phyloP scores from a whole-genome alignment of 2,329 filamentous ascomycete genomes.

The Alternaria ethzedia region DNA sequence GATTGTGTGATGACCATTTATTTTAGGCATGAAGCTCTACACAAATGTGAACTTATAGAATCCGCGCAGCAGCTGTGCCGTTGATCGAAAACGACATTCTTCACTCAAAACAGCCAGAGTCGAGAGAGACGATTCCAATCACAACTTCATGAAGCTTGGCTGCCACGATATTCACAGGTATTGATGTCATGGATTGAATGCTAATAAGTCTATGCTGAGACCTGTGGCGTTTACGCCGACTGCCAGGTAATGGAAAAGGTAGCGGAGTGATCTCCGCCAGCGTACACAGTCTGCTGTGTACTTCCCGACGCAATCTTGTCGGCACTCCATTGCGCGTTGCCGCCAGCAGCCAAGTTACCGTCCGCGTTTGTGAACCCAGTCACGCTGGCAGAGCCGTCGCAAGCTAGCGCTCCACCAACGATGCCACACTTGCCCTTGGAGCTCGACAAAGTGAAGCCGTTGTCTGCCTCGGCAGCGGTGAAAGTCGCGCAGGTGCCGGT shows the following conservation, averaged over 20 bases:
- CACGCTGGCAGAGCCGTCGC: conserved; percentile 56
- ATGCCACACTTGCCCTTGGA: conserved; percentile 60
- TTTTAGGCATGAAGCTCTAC: background rate
- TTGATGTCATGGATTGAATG: background rate
- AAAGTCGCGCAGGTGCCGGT: conserved; percentile 72
- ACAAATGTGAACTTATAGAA: background rate
- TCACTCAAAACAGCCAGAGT: background rate
- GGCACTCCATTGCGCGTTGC: conserved; percentile 52
- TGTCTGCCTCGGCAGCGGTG: conserved; percentile 55
- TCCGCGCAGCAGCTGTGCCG: background rate
- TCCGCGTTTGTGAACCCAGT: conserved; percentile 51
- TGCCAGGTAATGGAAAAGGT: conserved; percentile 50
- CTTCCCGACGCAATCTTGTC: conserved; percentile 51
- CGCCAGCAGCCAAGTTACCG: conserved; percentile 47
- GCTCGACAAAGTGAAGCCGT: conserved; percentile 41
- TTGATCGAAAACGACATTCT: background rate
- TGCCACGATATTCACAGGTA: background rate
- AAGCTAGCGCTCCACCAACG: conserved; percentile 60
- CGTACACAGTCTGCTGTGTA: conserved; percentile 55
- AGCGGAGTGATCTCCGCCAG: conserved; percentile 40
- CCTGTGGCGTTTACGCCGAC: conserved; percentile 3
- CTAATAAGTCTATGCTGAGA: background rate
- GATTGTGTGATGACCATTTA: background rate
- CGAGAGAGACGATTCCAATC: background rate
- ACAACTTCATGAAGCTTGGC: background rate